phyloP scores from a whole-genome alignment of 1,284 basidiomycete genomes.

The Ustilago loliicola region DNA sequence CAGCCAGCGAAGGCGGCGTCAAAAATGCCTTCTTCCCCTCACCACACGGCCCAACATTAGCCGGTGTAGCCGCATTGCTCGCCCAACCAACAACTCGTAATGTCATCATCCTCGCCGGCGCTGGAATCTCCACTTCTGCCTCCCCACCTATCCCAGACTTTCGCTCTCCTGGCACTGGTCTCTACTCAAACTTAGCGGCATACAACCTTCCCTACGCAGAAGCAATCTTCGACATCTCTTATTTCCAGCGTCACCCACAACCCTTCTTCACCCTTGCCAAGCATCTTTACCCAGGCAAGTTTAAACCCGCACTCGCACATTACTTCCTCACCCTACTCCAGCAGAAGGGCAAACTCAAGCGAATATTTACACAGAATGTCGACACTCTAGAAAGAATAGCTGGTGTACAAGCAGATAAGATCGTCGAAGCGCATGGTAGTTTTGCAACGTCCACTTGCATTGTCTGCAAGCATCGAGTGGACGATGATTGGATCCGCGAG shows the following conservation, averaged over 20 bases:
- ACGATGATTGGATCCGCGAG: constrained; percentile 55
- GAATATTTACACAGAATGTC: constrained; percentile 83
- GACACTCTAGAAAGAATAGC: constrained; percentile 91
- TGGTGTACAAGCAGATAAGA: constrained; percentile 79
- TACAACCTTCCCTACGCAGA: constrained; percentile 75
- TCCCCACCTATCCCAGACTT: constrained; percentile 72
- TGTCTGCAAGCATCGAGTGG: constrained; percentile 52
- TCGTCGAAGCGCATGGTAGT: constrained; percentile 94
- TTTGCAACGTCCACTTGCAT: constrained; percentile 65
- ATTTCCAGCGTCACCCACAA: constrained; percentile 70
- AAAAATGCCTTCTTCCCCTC: constrained; percentile 38
- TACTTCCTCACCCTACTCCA: constrained; percentile 86
- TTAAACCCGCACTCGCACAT: constrained; percentile 87
- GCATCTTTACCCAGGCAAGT: constrained; percentile 89
- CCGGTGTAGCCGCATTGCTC: constrained; percentile 43
- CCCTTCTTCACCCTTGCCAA: constrained; percentile 74
- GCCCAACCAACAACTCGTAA: constrained; percentile 56
- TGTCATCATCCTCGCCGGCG: constrained; percentile 73
- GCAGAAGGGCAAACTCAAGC: constrained; percentile 77
- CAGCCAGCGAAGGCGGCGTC: background rate
- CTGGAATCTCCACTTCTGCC: constrained; percentile 74
- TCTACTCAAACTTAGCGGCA: constrained; percentile 74
- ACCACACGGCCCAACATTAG: constrained; percentile 40
- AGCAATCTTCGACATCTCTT: constrained; percentile 74
- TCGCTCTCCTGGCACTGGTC: constrained; percentile 73